Evolutionary conservation across 192 early-diverging fungal species (phyloP), one percentile per base, ranked within the genome.

Genomic region (Backusella morwellensis): DNA sequence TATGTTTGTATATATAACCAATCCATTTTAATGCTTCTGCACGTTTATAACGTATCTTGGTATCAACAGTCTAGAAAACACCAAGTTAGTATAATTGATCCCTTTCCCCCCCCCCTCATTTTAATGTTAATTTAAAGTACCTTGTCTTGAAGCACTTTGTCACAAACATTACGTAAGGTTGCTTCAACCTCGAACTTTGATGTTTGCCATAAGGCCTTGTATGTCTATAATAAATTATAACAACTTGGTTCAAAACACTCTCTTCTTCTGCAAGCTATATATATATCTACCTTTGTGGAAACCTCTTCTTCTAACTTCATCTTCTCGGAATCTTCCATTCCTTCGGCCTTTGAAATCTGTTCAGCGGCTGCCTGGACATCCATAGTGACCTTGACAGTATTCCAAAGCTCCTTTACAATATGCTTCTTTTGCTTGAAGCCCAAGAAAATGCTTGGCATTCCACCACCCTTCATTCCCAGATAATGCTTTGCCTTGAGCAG

Each of bases 401-500:
- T 68, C 77, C 78, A 84, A 6, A 84, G 26, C 41, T 80, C 79
- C 66, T 80, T 80, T 26, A 84, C 76, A 41, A 93, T 76, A 38
- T 82, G 82, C 29, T 89, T 90, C 50, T 85, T 85, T 73, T 92
- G 88, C 36, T 74, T 76, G 12, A 85, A 44, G 0, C 77, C 69
- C 68, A 80, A 74, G 40, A 82, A 83, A 2, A 83, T 73, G 29
- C 81, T 76, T 14, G 81, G 81, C 52, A 84, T 70, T 26, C 82
- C 77, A 77, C 86, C 73, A 78, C 91, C 82, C 59, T 80, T 80
- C 32, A 84, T 74, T 36, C 82, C 82, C 38, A 91, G 78, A 77
- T 85, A 90, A 78, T 95, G 93, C 50, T 91, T 88, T 21, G 94
- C 90, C 80, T 94, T 95, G 66, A 91, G 86, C 56, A 77, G 78